Conservation (phyloP, 306 rosid species). For the Casuarina equisetifolia region DNA sequence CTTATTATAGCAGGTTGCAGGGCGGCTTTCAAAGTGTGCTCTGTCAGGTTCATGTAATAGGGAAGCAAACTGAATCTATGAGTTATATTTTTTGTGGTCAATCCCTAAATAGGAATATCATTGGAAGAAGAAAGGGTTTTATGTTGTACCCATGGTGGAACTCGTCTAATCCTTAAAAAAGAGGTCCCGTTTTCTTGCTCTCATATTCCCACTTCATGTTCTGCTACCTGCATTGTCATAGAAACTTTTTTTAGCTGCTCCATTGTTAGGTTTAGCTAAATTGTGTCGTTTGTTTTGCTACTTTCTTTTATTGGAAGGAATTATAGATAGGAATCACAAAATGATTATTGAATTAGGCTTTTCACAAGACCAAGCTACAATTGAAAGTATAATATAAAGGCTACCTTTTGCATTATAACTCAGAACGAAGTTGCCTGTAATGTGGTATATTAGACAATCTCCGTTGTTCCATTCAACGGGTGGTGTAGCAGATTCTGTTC, state of each 20-base stretch:
- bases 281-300: background rate
- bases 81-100: background rate
- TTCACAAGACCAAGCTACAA: background rate
- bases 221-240: background rate
- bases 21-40: background rate
- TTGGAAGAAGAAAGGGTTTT: conserved; percentile 8
- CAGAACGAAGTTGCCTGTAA: background rate
- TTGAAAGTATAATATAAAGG: background rate
- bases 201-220: background rate
- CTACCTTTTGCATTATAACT: background rate
- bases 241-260: background rate
- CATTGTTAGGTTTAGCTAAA: background rate
- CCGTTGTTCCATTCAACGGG: background rate
- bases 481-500: background rate
- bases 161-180: background rate
- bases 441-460: background rate
- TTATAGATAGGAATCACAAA: background rate
- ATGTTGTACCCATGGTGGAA: background rate
- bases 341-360: background rate
- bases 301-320: background rate
- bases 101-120: background rate
- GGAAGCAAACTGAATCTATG: background rate
- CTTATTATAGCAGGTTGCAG: background rate
- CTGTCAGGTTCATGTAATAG: background rate
- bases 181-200: background rate